Evolutionary conservation across 139 green algal genomes (phyloP).

Genomic region (Bryopsis sp.): DNA sequence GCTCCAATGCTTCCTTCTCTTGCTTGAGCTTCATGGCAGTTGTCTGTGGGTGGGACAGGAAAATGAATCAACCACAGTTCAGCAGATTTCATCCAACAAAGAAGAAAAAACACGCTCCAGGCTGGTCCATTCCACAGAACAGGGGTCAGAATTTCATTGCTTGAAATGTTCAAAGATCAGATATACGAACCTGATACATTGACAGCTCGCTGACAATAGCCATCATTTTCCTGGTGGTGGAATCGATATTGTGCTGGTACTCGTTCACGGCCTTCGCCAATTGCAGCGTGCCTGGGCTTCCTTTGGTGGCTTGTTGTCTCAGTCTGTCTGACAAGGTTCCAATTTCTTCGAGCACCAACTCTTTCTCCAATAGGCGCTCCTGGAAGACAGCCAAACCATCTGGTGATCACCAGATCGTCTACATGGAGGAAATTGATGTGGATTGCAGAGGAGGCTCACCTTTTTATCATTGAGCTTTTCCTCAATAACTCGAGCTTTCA

Average conservation of each 20-base stretch:
- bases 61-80: background rate
- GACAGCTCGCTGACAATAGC: conserved; percentile 75
- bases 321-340: conserved; percentile 32
- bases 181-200: conserved; percentile 75
- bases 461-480: background rate
- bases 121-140: too few relatives aligned
- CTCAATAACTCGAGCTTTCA: background rate
- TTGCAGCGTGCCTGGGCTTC: too few relatives aligned
- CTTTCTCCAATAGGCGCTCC: conserved; percentile 62
- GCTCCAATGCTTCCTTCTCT: conserved; percentile 43
- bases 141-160: too few relatives aligned
- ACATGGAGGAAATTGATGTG: background rate
- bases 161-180: too few relatives aligned
- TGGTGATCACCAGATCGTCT: too few relatives aligned
- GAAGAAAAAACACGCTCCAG: background rate
- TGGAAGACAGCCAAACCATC: too few relatives aligned
- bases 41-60: conserved; percentile 28
- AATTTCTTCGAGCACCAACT: conserved; percentile 66
- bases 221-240: conserved; percentile 71
- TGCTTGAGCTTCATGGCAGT: conserved; percentile 55
- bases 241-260: conserved; percentile 51
- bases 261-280: conserved; percentile 52
- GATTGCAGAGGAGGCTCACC: too few relatives aligned
- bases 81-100: background rate
- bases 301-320: conserved; percentile 21